Percentiles rank a stretch among this genome's conserved stretches.
Conservation (phyloP, 805 yeast genomes). For the Starmerella scarabaei region DNA sequence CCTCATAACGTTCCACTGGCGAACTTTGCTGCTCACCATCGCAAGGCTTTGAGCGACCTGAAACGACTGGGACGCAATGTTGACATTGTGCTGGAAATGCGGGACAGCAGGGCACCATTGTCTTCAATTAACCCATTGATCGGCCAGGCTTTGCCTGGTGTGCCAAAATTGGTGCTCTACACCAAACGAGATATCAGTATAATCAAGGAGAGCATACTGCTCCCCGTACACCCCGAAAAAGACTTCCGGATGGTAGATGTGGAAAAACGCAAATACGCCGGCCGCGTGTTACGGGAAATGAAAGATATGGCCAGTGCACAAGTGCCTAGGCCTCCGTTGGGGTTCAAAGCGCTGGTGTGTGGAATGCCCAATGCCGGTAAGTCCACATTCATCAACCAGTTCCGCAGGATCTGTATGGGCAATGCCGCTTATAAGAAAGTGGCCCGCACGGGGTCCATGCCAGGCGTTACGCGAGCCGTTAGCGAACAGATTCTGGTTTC, state of each 20-base stretch:
- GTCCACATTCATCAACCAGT: conserved; percentile 67
- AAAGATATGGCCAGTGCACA: conserved; percentile 26
- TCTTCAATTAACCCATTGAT: conserved; percentile 71
- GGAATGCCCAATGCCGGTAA: conserved; percentile 99
- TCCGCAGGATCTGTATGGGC: conserved; percentile 46
- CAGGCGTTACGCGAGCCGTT: conserved; percentile 78
- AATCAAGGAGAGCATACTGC: conserved; percentile 31
- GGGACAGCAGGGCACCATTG: conserved; percentile 85
- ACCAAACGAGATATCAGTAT: conserved; percentile 59
- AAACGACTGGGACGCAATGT: conserved; percentile 61
- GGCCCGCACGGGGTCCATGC: conserved; percentile 72
- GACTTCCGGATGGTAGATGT: conserved; percentile 50
- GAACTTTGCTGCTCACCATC: conserved; percentile 86
- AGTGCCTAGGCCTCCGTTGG: conserved; percentile 70
- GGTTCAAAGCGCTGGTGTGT: conserved; percentile 58
- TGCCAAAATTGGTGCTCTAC: conserved; percentile 51
- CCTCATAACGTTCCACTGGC: conserved; percentile 53
- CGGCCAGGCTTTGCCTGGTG: conserved; percentile 47
- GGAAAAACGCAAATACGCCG: conserved; percentile 38
- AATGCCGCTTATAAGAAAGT: conserved; percentile 49
- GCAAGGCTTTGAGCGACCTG: conserved; percentile 57
- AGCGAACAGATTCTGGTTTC: conserved; percentile 59
- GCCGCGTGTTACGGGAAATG: conserved; percentile 38
- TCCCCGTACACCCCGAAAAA: conserved; percentile 37
- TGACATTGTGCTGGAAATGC: conserved; percentile 67